Conservation (phyloP, 2,329 filamentous ascomycete genomes). For the Botryotinia globosa region DNA sequence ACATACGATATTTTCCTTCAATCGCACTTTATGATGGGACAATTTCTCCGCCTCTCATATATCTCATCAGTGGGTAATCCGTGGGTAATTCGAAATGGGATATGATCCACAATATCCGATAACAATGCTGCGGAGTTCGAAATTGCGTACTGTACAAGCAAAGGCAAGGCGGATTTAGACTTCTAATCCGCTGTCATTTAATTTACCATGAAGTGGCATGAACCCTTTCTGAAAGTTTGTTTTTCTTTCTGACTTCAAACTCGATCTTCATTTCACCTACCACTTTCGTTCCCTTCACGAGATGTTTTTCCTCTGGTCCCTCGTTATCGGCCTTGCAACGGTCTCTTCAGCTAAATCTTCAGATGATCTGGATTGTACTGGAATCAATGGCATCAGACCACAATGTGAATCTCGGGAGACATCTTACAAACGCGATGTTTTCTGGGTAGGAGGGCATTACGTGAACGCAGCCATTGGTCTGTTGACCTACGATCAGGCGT, state of each 20-base stretch:
- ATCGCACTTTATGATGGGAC: not conserved
- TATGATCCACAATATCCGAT: conserved; percentile 1
- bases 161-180: conserved; percentile 8
- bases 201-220: not conserved
- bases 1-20: not conserved
- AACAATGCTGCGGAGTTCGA: not conserved
- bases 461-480: conserved; percentile 22
- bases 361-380: conserved; percentile 20
- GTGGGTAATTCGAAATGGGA: not conserved
- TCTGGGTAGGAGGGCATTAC: conserved; percentile 29
- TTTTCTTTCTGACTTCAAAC: not conserved
- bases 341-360: conserved; percentile 2
- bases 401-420: conserved; percentile 28
- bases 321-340: conserved; percentile 19
- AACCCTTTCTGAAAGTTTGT: conserved; percentile 5
- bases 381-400: conserved; percentile 24
- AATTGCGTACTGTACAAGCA: not conserved
- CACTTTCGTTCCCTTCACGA: not conserved
- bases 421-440: conserved; percentile 25
- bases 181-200: not conserved
- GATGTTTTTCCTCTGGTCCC: conserved; percentile 19
- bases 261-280: conserved; percentile 7
- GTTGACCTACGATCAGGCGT: conserved; percentile 45
- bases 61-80: not conserved
- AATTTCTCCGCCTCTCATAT: not conserved